Evolutionary conservation across 1,139 yeast species (phyloP), one percentile per base, ranked within the genome.

Genomic region (Spencermartinsiella ligniputridi): DNA sequence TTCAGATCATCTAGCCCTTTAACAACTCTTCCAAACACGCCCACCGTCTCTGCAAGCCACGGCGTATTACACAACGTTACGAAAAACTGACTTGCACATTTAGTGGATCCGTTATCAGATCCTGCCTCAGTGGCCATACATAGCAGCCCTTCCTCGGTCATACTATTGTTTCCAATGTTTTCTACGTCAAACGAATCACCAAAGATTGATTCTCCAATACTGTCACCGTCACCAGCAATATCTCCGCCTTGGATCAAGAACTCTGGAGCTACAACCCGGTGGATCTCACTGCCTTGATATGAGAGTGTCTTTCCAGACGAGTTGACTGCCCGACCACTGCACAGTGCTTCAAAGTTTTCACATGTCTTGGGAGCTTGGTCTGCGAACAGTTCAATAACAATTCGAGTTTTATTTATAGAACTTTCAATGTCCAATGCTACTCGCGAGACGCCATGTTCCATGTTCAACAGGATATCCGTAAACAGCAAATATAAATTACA

Each of bases 221-320:
- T 19, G 4, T 46, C 50, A 27, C 58, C 61, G n/a, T 50, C 71
- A 41, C 64, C 66, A 0, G 68, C 60, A 4, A 75, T 57, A 56
- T 83, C 92, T 32, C 95, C 96, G 3, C 83, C 84, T 59, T 86
- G 95, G n/a, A 87, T 67, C 64, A 86, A 76, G 57, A 85, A 88
- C 60, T 83, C 88, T 1, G 64, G 64, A 52, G 81, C 84, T 37
- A 87, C 73, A 1, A 85, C 79, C 45, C 92, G 69, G 55, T 84
- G 88, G 62, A 88, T 80, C 21, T 64, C 66, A 37, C 75, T 76
- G 24, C 70, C 64, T 49, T 72, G 67, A 52, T 72, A 79, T 2
- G 68, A 57, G 25, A 69, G 53, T 3, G 45, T 25, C 6, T 47
- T 48, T 11, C 56, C 58, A 18, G 47, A 41, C 5, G 18, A 21